phyloP scores from a whole-genome alignment of 2,329 filamentous ascomycete species.

The Neophaeococcomyces mojaviensis region DNA sequence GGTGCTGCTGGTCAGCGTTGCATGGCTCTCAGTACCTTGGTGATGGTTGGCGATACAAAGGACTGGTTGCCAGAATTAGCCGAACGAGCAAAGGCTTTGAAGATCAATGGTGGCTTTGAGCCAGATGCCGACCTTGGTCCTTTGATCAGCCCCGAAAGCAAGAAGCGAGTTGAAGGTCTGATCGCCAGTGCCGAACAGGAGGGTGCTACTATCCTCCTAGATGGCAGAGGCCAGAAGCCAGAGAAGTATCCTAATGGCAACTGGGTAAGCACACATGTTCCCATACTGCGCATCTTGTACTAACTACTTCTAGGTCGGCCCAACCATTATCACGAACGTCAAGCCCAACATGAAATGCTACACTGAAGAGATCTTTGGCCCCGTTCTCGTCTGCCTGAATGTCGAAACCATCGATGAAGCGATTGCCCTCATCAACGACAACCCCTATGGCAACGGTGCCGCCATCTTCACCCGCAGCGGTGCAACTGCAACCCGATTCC shows the following conservation, averaged over 20 bases:
- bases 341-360: slow-evolving; percentile 61
- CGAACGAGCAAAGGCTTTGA: slow-evolving; percentile 53
- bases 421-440: slow-evolving; percentile 56
- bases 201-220: slow-evolving; percentile 56
- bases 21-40: slow-evolving; percentile 60
- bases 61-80: slow-evolving; percentile 59
- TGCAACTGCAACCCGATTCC: slow-evolving; percentile 54
- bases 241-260: slow-evolving; percentile 60
- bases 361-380: slow-evolving; percentile 60
- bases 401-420: slow-evolving; percentile 55
- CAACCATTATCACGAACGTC: slow-evolving; percentile 59
- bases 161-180: slow-evolving; percentile 55
- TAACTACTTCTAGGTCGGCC: slow-evolving; percentile 42
- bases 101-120: slow-evolving; percentile 57
- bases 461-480: slow-evolving; percentile 55
- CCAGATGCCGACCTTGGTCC: slow-evolving; percentile 57
- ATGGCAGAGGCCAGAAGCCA: slow-evolving; percentile 54
- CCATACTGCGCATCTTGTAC: neutral
- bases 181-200: slow-evolving; percentile 56
- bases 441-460: slow-evolving; percentile 61
- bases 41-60: slow-evolving; percentile 58
- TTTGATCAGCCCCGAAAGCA: slow-evolving; percentile 56
- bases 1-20: slow-evolving; percentile 63
- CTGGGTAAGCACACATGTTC: slow-evolving; percentile 43
- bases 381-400: slow-evolving; percentile 56